These are phyloP conservation scores for Sporodiniella umbellata DNA, from an alignment of 371 early-diverging fungal genomes.

Conservation along the genomic window DNA sequence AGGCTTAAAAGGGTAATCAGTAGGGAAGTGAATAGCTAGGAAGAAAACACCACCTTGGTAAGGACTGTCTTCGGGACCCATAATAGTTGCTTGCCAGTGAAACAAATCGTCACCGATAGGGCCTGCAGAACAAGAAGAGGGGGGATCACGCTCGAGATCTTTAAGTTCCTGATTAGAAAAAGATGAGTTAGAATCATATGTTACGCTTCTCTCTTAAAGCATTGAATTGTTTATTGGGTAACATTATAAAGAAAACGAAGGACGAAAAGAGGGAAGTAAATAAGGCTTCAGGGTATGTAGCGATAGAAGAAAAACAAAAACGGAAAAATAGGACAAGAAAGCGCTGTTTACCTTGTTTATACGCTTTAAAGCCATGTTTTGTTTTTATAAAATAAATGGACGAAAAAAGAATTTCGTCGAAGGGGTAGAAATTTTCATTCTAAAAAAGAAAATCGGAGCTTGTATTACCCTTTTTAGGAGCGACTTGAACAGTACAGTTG, in stretches of 20 bases:
- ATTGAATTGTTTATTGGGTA: not conserved
- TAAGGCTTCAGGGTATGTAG: not conserved
- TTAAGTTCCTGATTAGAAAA: constrained; percentile 76
- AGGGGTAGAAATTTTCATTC: constrained; percentile 40
- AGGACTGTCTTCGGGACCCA: constrained; percentile 86
- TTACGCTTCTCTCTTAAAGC: not conserved
- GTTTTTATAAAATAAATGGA: not conserved
- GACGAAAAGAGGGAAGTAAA: not conserved
- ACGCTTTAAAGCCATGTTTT: constrained; percentile 62
- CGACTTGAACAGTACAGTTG: too few species aligned
- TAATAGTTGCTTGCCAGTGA: constrained; percentile 97
- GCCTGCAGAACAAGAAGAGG: constrained; percentile 92
- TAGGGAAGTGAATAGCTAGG: constrained; percentile 97
- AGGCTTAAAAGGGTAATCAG: constrained; percentile 99
- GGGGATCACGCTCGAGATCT: constrained; percentile 95
- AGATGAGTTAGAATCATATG: not conserved
- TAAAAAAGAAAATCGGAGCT: constrained; percentile 12
- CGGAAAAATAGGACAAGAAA: not conserved
- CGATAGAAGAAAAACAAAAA: not conserved
- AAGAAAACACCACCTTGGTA: constrained; percentile 94
- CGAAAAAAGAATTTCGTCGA: not conserved
- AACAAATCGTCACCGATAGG: constrained; percentile 87
- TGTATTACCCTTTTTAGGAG: too few species aligned
- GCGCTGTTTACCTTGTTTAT: constrained; percentile 79
- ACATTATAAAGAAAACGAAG: not conserved